Percentiles rank a stretch among this genome's conserved stretches.
These are phyloP conservation scores for Hymenoscyphus occultus DNA, from an alignment of 2,329 filamentous ascomycete genomes.

Conservation along the genomic window DNA sequence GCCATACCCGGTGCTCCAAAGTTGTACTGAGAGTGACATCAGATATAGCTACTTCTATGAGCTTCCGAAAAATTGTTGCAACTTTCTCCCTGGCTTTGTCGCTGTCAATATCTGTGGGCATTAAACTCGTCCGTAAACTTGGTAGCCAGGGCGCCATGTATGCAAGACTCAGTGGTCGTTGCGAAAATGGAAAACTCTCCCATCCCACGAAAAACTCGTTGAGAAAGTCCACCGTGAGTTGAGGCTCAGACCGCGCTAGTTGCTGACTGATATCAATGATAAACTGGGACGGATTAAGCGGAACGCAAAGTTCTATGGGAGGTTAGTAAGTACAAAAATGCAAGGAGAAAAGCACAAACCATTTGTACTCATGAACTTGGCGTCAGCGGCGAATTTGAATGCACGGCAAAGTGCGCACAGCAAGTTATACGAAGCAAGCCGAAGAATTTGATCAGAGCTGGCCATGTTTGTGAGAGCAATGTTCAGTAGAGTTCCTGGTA, in stretches of 20 bases:
- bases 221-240: constrained; percentile 65
- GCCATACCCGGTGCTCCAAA: constrained; percentile 66
- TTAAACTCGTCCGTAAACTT: constrained; percentile 56
- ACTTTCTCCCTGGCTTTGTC: constrained; percentile 67
- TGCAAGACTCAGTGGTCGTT: constrained; percentile 62
- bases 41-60: constrained; percentile 62
- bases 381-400: constrained; percentile 63
- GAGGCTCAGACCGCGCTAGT: constrained; percentile 60
- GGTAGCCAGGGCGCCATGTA: constrained; percentile 70
- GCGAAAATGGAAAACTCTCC: constrained; percentile 66
- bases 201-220: constrained; percentile 73
- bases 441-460: constrained; percentile 56
- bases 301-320: constrained; percentile 56
- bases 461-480: constrained; percentile 65
- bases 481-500: constrained; percentile 66
- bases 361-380: constrained; percentile 60
- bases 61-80: constrained; percentile 59
- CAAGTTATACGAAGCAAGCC: constrained; percentile 65
- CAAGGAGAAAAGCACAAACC: constrained; percentile 40
- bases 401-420: constrained; percentile 64
- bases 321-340: constrained; percentile 10
- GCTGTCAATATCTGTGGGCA: constrained; percentile 58
- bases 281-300: constrained; percentile 60
- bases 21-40: constrained; percentile 58
- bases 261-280: constrained; percentile 64